A percentile compares a stretch with the other conserved stretches of the same genome.
Conservation (phyloP, 108 stramenopile species). For the Nitzschia sp. region DNA sequence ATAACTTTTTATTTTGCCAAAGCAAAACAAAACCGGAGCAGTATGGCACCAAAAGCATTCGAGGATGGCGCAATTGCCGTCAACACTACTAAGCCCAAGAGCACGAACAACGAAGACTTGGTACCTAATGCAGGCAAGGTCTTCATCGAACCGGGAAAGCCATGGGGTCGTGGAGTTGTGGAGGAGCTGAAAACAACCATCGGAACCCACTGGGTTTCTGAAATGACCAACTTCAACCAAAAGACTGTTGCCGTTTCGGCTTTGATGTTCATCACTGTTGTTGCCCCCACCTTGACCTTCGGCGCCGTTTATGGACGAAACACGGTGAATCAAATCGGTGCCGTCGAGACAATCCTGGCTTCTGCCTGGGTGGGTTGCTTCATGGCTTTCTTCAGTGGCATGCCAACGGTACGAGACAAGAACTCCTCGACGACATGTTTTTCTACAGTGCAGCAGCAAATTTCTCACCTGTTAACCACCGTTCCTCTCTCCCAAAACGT, state of each 20-base stretch:
- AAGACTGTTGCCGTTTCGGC: slow-evolving; percentile 49
- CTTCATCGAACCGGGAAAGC: slow-evolving; percentile 13
- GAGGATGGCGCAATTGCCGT: too few species aligned
- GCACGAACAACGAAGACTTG: not conserved
- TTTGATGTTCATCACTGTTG: slow-evolving; percentile 78
- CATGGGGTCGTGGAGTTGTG: slow-evolving; percentile 46
- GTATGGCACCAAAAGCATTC: too few species aligned
- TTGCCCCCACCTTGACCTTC: slow-evolving; percentile 66
- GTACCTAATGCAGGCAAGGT: not conserved
- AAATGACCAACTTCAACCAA: slow-evolving; percentile 59
- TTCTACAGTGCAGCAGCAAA: too few species aligned
- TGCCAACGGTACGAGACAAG: slow-evolving; percentile 31
- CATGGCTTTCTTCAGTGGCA: slow-evolving; percentile 45
- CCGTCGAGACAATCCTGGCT: slow-evolving; percentile 49
- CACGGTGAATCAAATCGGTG: slow-evolving; percentile 64
- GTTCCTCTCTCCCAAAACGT: too few species aligned
- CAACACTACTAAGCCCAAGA: too few species aligned
- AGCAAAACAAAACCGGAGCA: too few species aligned
- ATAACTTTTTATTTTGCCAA: too few species aligned
- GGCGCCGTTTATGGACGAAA: slow-evolving; percentile 50
- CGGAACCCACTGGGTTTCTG: slow-evolving; percentile 36
- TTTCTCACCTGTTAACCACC: too few species aligned
- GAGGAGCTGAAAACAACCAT: slow-evolving; percentile 35
- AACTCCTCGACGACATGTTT: too few species aligned
- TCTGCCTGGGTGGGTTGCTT: slow-evolving; percentile 48